A percentile compares a stretch with the other conserved stretches of the same genome.
These are phyloP conservation scores for Mucor plumbeus DNA, from an alignment of 371 early-diverging fungal species.

Conservation along the genomic window DNA sequence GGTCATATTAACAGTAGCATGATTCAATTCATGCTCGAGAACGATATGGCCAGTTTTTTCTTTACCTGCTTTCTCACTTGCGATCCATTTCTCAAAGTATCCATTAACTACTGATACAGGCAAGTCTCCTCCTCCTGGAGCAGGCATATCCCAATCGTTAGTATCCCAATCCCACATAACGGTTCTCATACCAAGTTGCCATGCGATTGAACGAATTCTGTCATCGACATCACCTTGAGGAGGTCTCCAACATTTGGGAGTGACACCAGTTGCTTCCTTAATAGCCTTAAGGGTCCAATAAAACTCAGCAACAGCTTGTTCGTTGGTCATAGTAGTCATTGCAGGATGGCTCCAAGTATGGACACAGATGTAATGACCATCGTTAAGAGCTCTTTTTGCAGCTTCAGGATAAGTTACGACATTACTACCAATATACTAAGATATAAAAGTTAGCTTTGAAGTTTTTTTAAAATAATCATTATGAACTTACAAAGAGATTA, in stretches of 20 bases:
- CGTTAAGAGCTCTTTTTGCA: conserved; percentile 46
- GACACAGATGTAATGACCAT: conserved; percentile 50
- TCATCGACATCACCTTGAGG: conserved; percentile 60
- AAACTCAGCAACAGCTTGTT: conserved; percentile 59
- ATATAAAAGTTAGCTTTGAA: not conserved
- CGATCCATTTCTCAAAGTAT: conserved; percentile 46
- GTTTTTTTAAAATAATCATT: not conserved
- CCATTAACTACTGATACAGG: conserved; percentile 31
- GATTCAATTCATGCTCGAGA: conserved; percentile 56
- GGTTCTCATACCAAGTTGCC: conserved; percentile 50
- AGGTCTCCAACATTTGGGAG: conserved; percentile 58
- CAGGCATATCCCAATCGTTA: conserved; percentile 33
- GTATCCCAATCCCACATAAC: conserved; percentile 48
- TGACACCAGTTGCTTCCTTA: conserved; percentile 55
- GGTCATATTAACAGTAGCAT: conserved; percentile 48
- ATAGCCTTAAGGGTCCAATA: conserved; percentile 54
- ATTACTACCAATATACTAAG: conserved; percentile 48
- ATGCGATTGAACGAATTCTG: conserved; percentile 53
- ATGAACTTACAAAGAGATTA: conserved; percentile 26
- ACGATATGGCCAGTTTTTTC: conserved; percentile 40
- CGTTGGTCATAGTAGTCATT: conserved; percentile 55
- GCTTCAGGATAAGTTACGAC: conserved; percentile 45
- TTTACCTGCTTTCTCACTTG: conserved; percentile 11
- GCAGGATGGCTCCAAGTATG: conserved; percentile 65
- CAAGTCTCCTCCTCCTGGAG: conserved; percentile 28